These are phyloP conservation scores for Aspergillus cavernicola DNA, from an alignment of 495 filamentous ascomycete genomes.

Conservation along the genomic window DNA sequence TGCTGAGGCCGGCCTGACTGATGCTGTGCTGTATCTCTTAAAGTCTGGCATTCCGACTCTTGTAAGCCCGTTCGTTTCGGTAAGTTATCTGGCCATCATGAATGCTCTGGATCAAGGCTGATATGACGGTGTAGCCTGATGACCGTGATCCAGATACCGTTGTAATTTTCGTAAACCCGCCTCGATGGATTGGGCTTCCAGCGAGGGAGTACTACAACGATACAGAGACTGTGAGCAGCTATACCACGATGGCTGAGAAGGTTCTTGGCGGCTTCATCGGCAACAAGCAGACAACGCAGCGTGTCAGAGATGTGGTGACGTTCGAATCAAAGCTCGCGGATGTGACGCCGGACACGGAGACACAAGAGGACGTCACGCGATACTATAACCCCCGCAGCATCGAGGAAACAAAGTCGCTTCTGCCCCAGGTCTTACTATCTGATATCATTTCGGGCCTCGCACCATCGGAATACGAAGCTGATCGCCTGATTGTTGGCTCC, in stretches of 20 bases:
- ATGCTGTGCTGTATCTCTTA: slow-evolving; percentile 51
- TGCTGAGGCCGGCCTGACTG: slow-evolving; percentile 41
- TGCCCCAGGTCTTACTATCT: slow-evolving; percentile 53
- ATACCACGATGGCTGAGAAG: slow-evolving; percentile 45
- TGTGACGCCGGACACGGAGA: slow-evolving; percentile 55
- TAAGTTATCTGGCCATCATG: slow-evolving; percentile 27
- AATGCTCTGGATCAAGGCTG: neutral
- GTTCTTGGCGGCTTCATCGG: slow-evolving; percentile 35
- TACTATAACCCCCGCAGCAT: slow-evolving; percentile 56
- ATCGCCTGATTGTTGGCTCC: slow-evolving; percentile 55
- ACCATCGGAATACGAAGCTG: slow-evolving; percentile 44
- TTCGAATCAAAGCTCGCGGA: slow-evolving; percentile 60
- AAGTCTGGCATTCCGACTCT: slow-evolving; percentile 50
- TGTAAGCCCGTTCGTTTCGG: slow-evolving; percentile 42
- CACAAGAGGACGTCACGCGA: slow-evolving; percentile 55
- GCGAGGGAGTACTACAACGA: slow-evolving; percentile 65
- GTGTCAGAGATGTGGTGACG: slow-evolving; percentile 47
- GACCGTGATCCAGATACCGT: slow-evolving; percentile 65
- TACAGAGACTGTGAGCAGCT: slow-evolving; percentile 48
- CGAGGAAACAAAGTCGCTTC: slow-evolving; percentile 46
- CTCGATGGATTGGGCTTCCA: slow-evolving; percentile 53
- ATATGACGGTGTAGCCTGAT: slow-evolving; percentile 37
- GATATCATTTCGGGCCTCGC: slow-evolving; percentile 51
- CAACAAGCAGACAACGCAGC: slow-evolving; percentile 21
- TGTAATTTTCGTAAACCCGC: slow-evolving; percentile 52